phyloP scores from a whole-genome alignment of 192 early-diverging fungal species.

The Umbelopsis isabellina region DNA sequence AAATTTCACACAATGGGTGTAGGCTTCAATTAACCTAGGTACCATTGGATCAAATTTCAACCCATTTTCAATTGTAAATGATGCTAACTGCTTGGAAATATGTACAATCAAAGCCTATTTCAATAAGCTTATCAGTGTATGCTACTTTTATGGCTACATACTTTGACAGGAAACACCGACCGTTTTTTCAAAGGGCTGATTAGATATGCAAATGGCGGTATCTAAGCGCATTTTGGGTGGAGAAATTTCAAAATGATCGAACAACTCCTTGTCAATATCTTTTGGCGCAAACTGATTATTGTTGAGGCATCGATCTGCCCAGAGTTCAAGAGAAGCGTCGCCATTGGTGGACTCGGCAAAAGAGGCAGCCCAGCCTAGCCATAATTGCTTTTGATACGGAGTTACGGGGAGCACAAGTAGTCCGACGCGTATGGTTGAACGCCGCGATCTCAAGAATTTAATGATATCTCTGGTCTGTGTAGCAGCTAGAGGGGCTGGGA shows the following conservation, averaged over 20 bases:
- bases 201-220: not conserved
- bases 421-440: not conserved
- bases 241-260: not conserved
- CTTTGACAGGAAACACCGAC: not conserved
- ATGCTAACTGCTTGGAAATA: not conserved
- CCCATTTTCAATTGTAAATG: not conserved
- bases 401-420: not conserved
- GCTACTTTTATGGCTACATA: not conserved
- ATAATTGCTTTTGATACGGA: slow-evolving; percentile 4
- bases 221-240: not conserved
- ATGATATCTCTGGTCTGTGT: not conserved
- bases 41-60: not conserved
- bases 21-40: not conserved
- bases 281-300: not conserved
- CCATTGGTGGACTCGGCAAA: not conserved
- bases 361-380: slow-evolving; percentile 3
- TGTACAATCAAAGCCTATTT: slow-evolving; percentile 4
- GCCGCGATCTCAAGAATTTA: not conserved
- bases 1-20: not conserved
- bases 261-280: not conserved
- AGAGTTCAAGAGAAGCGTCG: not conserved
- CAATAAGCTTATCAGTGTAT: not conserved
- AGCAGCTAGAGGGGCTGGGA: not conserved
- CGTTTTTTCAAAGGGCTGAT: not conserved
- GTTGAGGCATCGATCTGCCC: slow-evolving; percentile 3